Evolutionary conservation across 805 yeast genomes (phyloP).

Genomic region (Saccharomycopsis sp.): DNA sequence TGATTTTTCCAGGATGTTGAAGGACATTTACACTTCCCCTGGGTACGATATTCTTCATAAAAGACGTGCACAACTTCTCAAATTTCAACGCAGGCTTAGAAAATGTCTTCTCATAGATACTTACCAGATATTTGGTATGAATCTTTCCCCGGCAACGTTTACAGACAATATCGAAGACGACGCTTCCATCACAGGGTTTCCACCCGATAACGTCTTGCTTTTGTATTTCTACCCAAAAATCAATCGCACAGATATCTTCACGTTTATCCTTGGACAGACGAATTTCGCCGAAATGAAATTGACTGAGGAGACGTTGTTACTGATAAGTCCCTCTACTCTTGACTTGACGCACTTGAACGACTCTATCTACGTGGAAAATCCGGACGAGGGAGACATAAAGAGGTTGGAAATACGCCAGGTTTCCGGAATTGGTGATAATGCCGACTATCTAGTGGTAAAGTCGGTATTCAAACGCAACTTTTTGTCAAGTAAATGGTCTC

Average conservation of each 20-base stretch:
- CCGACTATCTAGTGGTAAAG: neutral
- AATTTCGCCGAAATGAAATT: constrained; percentile 12
- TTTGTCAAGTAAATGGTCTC: constrained; percentile 6
- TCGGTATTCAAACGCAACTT: neutral
- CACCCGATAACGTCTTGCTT: constrained; percentile 10
- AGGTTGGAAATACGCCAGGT: constrained; percentile 1
- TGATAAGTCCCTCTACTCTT: neutral
- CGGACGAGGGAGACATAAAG: neutral
- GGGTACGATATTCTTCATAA: neutral
- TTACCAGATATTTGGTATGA: constrained; percentile 10
- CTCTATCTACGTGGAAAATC: neutral
- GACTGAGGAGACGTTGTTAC: neutral
- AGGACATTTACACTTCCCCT: constrained; percentile 22
- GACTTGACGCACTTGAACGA: neutral
- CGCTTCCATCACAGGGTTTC: constrained; percentile 9
- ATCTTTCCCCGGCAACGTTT: constrained; percentile 6
- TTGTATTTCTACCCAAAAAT: constrained; percentile 15
- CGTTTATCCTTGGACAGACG: constrained; percentile 10
- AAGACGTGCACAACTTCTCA: neutral
- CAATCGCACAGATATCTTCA: constrained; percentile 11
- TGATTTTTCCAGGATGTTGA: constrained; percentile 29
- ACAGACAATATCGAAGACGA: neutral
- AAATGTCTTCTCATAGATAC: neutral
- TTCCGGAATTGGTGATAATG: constrained; percentile 5
- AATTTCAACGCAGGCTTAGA: constrained; percentile 4